Percentiles rank a stretch among this genome's conserved stretches.
These are phyloP conservation scores for baker's yeast (Saccharomyces cerevisiae) DNA, from an alignment of 805 yeast genomes.

Conservation along the genomic window DNA sequence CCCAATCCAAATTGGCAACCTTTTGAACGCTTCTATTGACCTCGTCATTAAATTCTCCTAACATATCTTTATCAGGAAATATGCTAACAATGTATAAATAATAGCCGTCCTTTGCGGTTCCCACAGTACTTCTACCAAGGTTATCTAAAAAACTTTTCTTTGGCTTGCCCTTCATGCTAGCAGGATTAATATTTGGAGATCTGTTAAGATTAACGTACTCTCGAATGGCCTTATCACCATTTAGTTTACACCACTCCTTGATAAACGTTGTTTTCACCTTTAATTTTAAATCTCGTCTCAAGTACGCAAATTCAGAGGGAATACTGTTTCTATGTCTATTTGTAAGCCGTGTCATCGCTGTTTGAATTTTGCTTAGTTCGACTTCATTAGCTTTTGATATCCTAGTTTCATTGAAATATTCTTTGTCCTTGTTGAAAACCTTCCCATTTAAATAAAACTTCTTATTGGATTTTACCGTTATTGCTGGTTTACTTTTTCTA, in stretches of 20 bases:
- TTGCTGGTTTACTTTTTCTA: conserved; percentile 26
- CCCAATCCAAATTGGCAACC: conserved; percentile 20
- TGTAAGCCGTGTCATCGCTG: neutral
- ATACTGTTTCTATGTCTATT: conserved; percentile 1
- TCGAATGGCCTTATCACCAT: conserved; percentile 15
- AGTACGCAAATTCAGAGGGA: conserved; percentile 22
- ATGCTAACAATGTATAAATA: conserved; percentile 19
- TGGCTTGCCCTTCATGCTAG: neutral
- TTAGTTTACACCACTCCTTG: conserved; percentile 19
- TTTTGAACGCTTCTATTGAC: conserved; percentile 12
- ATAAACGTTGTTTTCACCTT: conserved; percentile 12
- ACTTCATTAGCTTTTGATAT: neutral
- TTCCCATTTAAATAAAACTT: conserved; percentile 14
- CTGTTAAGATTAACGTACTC: conserved; percentile 2
- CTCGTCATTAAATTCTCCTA: conserved; percentile 9
- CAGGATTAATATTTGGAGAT: neutral
- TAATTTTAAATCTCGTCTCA: conserved; percentile 17
- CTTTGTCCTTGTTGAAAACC: conserved; percentile 2
- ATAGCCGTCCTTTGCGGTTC: conserved; percentile 28
- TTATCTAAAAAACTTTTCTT: neutral
- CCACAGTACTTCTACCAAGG: conserved; percentile 10
- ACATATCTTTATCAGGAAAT: conserved; percentile 16
- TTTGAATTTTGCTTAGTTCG: neutral
- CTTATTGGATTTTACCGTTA: conserved; percentile 15
- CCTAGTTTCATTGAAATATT: neutral